Conservation (phyloP, 208 protist species). For the Leishmania major region DNA sequence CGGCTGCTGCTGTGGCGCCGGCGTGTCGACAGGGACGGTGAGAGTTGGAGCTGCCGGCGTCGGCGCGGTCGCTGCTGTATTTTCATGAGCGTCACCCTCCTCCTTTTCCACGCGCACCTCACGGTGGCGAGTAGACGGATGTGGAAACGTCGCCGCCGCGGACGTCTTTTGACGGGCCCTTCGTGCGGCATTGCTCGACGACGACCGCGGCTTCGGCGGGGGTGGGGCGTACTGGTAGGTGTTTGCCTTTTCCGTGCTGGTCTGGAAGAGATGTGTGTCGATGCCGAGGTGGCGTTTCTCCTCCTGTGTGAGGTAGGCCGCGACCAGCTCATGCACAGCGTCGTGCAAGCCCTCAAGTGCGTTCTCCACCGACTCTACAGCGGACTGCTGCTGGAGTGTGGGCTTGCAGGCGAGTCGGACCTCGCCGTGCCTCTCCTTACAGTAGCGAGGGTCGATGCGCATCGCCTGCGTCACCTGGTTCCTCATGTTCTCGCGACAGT, state of each 20-base stretch:
- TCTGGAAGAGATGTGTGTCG: constrained; percentile 80
- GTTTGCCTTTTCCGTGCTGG: constrained; percentile 40
- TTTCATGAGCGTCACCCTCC: neutral
- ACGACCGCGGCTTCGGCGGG: neutral
- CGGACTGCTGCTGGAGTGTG: constrained; percentile 53
- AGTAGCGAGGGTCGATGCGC: constrained; percentile 69
- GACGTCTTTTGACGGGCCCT: neutral
- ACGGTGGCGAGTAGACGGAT: neutral
- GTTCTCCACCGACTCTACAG: constrained; percentile 42
- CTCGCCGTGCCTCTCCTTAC: constrained; percentile 40
- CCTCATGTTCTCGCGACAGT: constrained; percentile 49
- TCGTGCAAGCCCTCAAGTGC: constrained; percentile 46
- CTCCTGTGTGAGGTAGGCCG: constrained; percentile 67
- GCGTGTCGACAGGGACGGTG: neutral
- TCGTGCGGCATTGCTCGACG: neutral
- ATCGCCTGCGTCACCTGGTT: constrained; percentile 59
- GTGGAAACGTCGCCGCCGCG: neutral
- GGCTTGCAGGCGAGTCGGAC: constrained; percentile 48
- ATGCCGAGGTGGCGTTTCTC: constrained; percentile 85
- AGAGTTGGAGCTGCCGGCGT: neutral
- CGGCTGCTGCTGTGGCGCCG: neutral
- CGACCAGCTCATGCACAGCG: constrained; percentile 61
- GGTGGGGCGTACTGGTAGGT: constrained; percentile 71
- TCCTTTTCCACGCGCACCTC: constrained; percentile 1
- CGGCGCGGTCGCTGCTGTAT: neutral